These are phyloP conservation scores for Ophiostoma himal-ulmi DNA, from an alignment of 2,329 filamentous ascomycete species.

Conservation along the genomic window DNA sequence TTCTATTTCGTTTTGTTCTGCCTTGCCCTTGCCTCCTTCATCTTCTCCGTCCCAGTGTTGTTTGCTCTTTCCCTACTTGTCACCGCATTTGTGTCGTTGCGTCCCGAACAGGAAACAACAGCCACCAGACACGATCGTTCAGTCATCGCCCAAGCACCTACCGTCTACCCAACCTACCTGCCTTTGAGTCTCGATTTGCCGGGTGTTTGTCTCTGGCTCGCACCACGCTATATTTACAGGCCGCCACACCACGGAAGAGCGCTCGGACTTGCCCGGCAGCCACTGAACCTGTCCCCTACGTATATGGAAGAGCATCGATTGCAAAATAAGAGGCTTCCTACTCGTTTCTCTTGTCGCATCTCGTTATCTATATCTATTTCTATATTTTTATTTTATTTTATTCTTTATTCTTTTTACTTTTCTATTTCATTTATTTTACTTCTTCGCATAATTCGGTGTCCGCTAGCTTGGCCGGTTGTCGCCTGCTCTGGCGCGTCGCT, in stretches of 20 bases:
- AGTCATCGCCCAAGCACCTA: not conserved
- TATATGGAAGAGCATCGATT: not conserved
- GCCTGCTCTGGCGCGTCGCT: constrained; percentile 18
- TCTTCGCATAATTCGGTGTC: not conserved
- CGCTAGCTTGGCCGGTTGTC: not conserved
- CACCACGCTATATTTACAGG: not conserved
- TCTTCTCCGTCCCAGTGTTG: not conserved
- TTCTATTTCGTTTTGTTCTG: not conserved
- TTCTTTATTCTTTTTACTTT: not conserved
- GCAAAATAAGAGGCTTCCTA: not conserved
- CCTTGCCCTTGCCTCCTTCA: not conserved
- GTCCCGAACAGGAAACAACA: constrained; percentile 8
- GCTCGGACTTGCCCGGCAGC: not conserved
- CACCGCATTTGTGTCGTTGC: not conserved
- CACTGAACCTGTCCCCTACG: not conserved
- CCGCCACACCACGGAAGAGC: constrained; percentile 1
- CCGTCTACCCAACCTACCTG: not conserved
- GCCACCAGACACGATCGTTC: not conserved
- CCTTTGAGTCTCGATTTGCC: not conserved
- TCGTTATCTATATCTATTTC: not conserved
- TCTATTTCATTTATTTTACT: not conserved
- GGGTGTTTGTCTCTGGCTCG: not conserved
- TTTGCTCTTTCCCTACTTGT: constrained; percentile 5
- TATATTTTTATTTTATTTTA: too few relatives aligned
- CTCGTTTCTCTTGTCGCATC: not conserved